Percentiles rank a stretch among this genome's conserved stretches.
Evolutionary conservation across 108 stramenopile species (phyloP).

Genomic region (Seminavis robusta): DNA sequence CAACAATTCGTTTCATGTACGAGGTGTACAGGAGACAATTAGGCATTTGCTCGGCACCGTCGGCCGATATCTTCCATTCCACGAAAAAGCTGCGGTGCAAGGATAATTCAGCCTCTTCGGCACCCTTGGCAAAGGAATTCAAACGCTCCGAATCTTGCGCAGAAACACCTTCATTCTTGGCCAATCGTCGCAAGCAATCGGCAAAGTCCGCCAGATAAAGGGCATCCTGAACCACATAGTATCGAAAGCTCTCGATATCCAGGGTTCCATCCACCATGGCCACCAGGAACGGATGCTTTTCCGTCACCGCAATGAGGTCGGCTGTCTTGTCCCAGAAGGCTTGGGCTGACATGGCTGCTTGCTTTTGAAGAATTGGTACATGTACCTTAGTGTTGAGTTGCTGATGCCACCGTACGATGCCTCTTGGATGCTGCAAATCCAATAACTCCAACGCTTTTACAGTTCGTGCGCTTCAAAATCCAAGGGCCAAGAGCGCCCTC

Average conservation of each 20-base stretch:
- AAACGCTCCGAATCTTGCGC: conserved; percentile 36
- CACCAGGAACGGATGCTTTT: conserved; percentile 80
- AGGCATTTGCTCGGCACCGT: conserved; percentile 63
- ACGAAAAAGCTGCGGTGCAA: conserved; percentile 75
- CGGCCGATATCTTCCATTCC: conserved; percentile 61
- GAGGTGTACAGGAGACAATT: conserved; percentile 81
- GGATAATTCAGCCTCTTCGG: conserved; percentile 66
- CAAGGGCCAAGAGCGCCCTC: too few relatives aligned
- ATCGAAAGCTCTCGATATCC: conserved; percentile 53
- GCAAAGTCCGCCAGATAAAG: conserved; percentile 77
- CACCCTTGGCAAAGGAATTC: conserved; percentile 63
- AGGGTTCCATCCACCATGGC: conserved; percentile 79
- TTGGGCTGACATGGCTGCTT: conserved; percentile 49
- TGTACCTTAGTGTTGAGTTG: too few relatives aligned
- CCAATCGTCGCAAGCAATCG: conserved; percentile 49
- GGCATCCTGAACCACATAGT: conserved; percentile 83
- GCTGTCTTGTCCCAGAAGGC: conserved; percentile 67
- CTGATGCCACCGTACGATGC: too few relatives aligned
- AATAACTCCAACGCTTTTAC: too few relatives aligned
- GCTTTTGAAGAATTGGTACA: too few relatives aligned
- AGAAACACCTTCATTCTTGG: conserved; percentile 28
- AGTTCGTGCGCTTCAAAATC: too few relatives aligned
- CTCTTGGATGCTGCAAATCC: too few relatives aligned
- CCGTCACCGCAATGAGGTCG: conserved; percentile 56
- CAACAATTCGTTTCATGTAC: conserved; percentile 68